Conservation (phyloP, 2,329 filamentous ascomycete species). For the Acarospora socialis region DNA sequence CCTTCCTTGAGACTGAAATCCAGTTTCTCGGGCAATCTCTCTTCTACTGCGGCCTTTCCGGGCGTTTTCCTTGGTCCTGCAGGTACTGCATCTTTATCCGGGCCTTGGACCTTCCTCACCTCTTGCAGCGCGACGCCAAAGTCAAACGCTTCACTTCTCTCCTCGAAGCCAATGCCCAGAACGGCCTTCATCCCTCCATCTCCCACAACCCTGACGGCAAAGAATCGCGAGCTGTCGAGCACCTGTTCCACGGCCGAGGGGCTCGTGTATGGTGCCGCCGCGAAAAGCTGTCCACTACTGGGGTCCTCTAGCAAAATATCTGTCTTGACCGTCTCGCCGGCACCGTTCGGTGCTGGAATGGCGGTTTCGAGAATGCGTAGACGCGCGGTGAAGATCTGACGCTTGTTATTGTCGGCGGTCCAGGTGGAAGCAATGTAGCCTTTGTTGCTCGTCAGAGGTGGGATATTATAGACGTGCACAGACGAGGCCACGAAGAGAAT, state of each 20-base stretch:
- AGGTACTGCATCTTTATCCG: conserved; percentile 24
- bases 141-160: conserved; percentile 73
- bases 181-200: conserved; percentile 61
- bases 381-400: conserved; percentile 75
- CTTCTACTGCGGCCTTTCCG: conserved; percentile 18
- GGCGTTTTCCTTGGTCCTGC: conserved; percentile 10
- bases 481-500: conserved; percentile 61
- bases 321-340: conserved; percentile 46
- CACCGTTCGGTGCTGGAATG: conserved; percentile 20
- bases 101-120: conserved; percentile 54
- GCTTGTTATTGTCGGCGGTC: conserved; percentile 53
- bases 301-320: conserved; percentile 71
- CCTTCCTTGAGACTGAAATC: conserved; percentile 82
- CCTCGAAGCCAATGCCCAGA: conserved; percentile 76
- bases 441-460: conserved; percentile 60
- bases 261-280: conserved; percentile 63
- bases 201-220: conserved; percentile 67
- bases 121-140: conserved; percentile 71
- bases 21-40: conserved; percentile 41
- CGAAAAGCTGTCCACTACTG: conserved; percentile 59
- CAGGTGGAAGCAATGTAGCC: conserved; percentile 66
- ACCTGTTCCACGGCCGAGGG: conserved; percentile 58
- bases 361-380: conserved; percentile 67
- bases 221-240: conserved; percentile 68
- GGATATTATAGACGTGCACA: conserved; percentile 80